These are phyloP conservation scores for Agroathelia rolfsii DNA, from an alignment of 1,284 basidiomycete genomes.

Conservation along the genomic window DNA sequence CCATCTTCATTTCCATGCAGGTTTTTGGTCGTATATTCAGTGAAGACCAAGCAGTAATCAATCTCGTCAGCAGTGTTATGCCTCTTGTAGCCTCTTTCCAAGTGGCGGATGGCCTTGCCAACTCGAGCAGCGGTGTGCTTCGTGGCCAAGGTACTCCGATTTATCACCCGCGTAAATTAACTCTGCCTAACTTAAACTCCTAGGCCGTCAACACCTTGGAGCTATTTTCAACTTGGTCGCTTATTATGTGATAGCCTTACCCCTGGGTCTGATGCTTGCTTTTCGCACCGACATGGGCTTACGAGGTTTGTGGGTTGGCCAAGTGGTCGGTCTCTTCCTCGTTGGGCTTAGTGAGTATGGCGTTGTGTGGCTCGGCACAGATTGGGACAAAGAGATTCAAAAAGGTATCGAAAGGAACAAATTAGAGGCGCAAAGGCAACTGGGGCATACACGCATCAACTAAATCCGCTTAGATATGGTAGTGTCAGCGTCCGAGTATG, in stretches of 20 bases:
- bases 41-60: slow-evolving; percentile 49
- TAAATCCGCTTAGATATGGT: too few species aligned
- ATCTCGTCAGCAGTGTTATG: slow-evolving; percentile 61
- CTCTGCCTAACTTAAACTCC: neutral
- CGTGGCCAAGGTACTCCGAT: slow-evolving; percentile 47
- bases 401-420: slow-evolving; percentile 40
- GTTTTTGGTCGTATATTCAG: slow-evolving; percentile 63
- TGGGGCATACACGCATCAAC: slow-evolving; percentile 14
- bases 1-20: slow-evolving; percentile 22
- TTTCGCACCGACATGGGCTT: slow-evolving; percentile 45
- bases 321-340: slow-evolving; percentile 61
- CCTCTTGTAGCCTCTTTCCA: slow-evolving; percentile 76
- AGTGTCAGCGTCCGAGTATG: too few species aligned
- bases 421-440: slow-evolving; percentile 35
- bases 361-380: slow-evolving; percentile 53
- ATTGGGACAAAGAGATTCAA: slow-evolving; percentile 55
- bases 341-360: slow-evolving; percentile 63
- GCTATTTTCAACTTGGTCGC: slow-evolving; percentile 68
- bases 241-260: slow-evolving; percentile 66
- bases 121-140: slow-evolving; percentile 61
- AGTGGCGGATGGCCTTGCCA: slow-evolving; percentile 65
- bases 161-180: slow-evolving; percentile 3
- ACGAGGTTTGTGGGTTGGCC: slow-evolving; percentile 66
- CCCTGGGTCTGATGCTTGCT: slow-evolving; percentile 60
- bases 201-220: slow-evolving; percentile 65